Base-by-base conservation (phyloP, 345 rosid species). In the Mercurialis annua region DNA sequence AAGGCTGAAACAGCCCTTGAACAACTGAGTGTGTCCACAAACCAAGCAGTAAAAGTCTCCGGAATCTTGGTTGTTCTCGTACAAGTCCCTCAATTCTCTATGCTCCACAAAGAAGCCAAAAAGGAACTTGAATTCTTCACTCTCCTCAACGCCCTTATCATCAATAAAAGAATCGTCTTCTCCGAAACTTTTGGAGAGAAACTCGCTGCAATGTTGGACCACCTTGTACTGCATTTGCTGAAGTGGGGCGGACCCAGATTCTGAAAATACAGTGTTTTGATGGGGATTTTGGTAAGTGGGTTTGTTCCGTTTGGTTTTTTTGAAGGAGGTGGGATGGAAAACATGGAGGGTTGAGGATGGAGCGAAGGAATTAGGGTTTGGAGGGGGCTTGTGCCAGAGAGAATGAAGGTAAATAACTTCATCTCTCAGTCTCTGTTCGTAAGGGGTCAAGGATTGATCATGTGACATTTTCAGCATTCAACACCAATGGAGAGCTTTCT, bases 381-480 rank as follows among this genome's bases (percentile, higher is more conserved):
- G 46, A n/a, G 90, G 10, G 94, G 98, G 62, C 94, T 96, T 67
- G 52, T 79, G 87, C 94, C 92, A 87, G 55, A 92, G 90, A 24
- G 81, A 77, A 72, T 87, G 96, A 61, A 89, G 95, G 80, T 79
- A 84, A 61, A 85, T 73, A 27, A 88, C 95, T 64, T 88, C 97
- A 17, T 84, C 81, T 65, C 69, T 66, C 26, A 66, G 36, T 18
- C 50, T 66, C 11, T 53, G 61, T 21, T 66, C 60, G 36, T 38
- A 17, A 16, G 60, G 61, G 29, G 69, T 66, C 21, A 66, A 66
- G 60, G 38, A 26, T 40, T 43, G 15, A n/a, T n/a, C n/a, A n/a
- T n/a, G n/a, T n/a, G n/a, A n/a, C n/a, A n/a, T n/a, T n/a, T n/a
- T n/a, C n/a, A n/a, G n/a, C n/a, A n/a, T n/a, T n/a, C n/a, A n/a